These are phyloP conservation scores for Colletotrichum eleusines DNA, from an alignment of 2,329 filamentous ascomycete genomes.

Conservation along the genomic window DNA sequence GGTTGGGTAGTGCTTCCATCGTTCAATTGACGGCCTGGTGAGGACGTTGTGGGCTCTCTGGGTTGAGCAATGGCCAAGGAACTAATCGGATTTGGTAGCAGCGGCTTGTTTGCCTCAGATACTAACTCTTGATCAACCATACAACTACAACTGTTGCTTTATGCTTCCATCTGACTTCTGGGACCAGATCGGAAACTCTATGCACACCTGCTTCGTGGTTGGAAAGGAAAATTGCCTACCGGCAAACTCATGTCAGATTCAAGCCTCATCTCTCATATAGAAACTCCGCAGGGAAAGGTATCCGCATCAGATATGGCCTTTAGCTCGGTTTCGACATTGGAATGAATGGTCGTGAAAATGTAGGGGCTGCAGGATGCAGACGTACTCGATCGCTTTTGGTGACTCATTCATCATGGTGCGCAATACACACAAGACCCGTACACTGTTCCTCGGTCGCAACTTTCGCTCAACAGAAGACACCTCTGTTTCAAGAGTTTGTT, in stretches of 20 bases:
- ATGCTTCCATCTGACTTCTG: neutral
- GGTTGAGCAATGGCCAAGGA: no score
- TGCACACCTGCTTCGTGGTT: neutral
- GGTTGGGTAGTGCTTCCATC: no score
- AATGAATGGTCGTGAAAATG: neutral
- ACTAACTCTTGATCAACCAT: neutral
- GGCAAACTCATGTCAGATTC: neutral
- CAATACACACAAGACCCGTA: no score
- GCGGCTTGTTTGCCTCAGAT: neutral
- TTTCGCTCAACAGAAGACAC: no score
- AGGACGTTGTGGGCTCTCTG: neutral
- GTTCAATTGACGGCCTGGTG: no score
- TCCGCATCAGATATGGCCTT: neutral
- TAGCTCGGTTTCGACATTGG: neutral
- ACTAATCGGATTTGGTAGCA: neutral
- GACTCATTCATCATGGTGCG: neutral
- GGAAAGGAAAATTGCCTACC: neutral
- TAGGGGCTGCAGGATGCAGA: neutral
- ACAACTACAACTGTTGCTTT: neutral
- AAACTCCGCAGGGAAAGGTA: neutral
- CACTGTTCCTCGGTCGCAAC: neutral
- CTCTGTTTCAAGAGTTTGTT: slow-evolving; percentile 3
- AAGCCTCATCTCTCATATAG: neutral
- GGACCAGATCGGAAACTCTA: neutral
- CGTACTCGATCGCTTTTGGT: neutral